Evolutionary conservation across 202 grass and related monocot genomes (phyloP).

Genomic region (Saccharum hybrid): DNA sequence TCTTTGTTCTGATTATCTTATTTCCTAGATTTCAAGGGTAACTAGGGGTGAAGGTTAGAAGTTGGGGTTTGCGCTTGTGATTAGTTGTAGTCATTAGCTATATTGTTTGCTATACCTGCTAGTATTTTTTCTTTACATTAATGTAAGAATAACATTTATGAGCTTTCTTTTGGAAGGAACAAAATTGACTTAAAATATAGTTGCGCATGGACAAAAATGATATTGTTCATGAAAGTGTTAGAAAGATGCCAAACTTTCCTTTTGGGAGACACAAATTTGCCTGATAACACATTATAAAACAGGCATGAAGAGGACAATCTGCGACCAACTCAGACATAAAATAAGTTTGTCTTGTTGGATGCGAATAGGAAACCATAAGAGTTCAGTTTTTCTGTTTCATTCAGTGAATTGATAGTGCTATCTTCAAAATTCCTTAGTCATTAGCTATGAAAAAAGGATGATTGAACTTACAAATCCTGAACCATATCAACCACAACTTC

Average conservation of each 20-base stretch:
- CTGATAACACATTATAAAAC: neutral
- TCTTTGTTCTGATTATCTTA: neutral
- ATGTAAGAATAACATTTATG: neutral
- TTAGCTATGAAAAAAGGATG: neutral
- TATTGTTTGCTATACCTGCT: constrained; percentile 10
- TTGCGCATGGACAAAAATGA: neutral
- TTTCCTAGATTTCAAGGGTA: constrained; percentile 7
- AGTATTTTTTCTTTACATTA: neutral
- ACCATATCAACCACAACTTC: constrained; percentile 28
- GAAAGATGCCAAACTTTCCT: neutral
- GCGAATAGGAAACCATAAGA: neutral
- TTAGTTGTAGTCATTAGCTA: neutral
- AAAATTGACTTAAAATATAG: constrained; percentile 12
- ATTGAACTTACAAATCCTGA: neutral
- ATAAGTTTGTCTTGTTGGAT: constrained; percentile 7
- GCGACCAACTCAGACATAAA: neutral
- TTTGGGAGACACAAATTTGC: neutral
- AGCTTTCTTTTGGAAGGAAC: neutral
- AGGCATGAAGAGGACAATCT: neutral
- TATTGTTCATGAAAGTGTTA: neutral
- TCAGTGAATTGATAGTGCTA: neutral
- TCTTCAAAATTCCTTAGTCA: constrained; percentile 4
- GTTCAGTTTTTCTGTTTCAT: neutral
- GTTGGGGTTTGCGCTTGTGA: neutral
- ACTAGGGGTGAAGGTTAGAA: neutral